Percentiles rank a stretch among this genome's conserved stretches.
phyloP scores from a whole-genome alignment of 2,329 filamentous ascomycete genomes.

The Capronia coronata region DNA sequence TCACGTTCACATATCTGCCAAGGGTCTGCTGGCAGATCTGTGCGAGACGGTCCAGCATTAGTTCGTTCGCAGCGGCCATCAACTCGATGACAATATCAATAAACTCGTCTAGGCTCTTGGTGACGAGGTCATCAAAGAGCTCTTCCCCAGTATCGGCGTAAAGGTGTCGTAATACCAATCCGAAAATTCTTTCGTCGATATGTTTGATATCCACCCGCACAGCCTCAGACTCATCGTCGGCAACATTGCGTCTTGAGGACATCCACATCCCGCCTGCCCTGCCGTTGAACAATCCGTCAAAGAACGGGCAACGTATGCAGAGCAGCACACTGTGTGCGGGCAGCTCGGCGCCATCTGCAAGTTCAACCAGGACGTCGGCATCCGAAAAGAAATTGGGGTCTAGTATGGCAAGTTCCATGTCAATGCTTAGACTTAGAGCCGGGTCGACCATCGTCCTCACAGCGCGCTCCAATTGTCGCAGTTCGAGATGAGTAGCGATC shows the following conservation, averaged over 20 bases:
- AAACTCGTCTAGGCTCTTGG: slow-evolving; percentile 70
- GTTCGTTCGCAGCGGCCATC: slow-evolving; percentile 80
- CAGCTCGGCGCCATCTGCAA: slow-evolving; percentile 64
- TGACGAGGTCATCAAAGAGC: slow-evolving; percentile 71
- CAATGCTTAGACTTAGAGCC: slow-evolving; percentile 56
- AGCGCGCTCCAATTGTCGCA: slow-evolving; percentile 67
- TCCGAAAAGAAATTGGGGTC: slow-evolving; percentile 69
- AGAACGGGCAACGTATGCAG: slow-evolving; percentile 84
- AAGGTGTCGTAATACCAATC: slow-evolving; percentile 70
- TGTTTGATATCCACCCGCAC: slow-evolving; percentile 77
- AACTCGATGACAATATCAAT: slow-evolving; percentile 87
- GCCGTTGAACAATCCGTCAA: slow-evolving; percentile 82
- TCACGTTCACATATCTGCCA: slow-evolving; percentile 54
- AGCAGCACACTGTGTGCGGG: slow-evolving; percentile 70
- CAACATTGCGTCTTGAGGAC: slow-evolving; percentile 54
- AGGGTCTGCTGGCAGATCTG: slow-evolving; percentile 83
- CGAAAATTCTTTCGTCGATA: slow-evolving; percentile 65
- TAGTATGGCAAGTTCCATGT: slow-evolving; percentile 63
- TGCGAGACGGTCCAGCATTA: slow-evolving; percentile 88
- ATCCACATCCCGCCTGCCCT: slow-evolving; percentile 82
- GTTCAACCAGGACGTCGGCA: slow-evolving; percentile 70
- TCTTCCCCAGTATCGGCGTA: slow-evolving; percentile 77
- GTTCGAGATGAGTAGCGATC: slow-evolving; percentile 63
- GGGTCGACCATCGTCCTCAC: slow-evolving; percentile 67
- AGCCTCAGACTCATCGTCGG: slow-evolving; percentile 40